phyloP scores from a whole-genome alignment of 2,329 filamentous ascomycete species.

The Dichotomopilus funicola region DNA sequence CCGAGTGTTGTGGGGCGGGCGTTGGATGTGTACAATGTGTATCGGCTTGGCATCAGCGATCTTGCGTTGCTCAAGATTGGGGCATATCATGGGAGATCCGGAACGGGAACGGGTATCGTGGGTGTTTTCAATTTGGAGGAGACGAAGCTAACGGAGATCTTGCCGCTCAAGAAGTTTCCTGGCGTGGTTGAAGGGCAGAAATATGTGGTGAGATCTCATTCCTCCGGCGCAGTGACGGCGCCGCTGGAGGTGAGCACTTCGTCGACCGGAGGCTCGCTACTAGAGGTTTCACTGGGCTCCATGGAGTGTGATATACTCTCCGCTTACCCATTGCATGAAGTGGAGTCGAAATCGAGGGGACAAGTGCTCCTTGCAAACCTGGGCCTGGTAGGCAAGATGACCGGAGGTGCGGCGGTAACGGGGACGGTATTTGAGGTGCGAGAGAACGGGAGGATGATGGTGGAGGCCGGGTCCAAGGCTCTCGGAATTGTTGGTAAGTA shows the following conservation, averaged over 20 bases:
- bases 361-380: slow-evolving; percentile 58
- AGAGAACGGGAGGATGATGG: slow-evolving; percentile 53
- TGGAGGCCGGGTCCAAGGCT: slow-evolving; percentile 70
- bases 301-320: slow-evolving; percentile 76
- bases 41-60: slow-evolving; percentile 34
- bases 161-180: slow-evolving; percentile 66
- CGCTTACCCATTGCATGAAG: slow-evolving; percentile 58
- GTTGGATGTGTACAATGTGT: slow-evolving; percentile 66
- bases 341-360: slow-evolving; percentile 40
- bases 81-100: slow-evolving; percentile 62
- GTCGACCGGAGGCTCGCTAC: slow-evolving; percentile 36
- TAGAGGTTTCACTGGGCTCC: slow-evolving; percentile 56
- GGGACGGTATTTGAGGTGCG: slow-evolving; percentile 50
- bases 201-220: slow-evolving; percentile 71
- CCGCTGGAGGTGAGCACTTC: slow-evolving; percentile 40
- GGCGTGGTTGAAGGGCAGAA: slow-evolving; percentile 46
- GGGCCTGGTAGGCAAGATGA: slow-evolving; percentile 83
- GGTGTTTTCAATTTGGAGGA: slow-evolving; percentile 73
- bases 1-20: slow-evolving; percentile 69
- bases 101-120: slow-evolving; percentile 67
- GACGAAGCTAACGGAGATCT: slow-evolving; percentile 56
- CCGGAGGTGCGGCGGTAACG: slow-evolving; percentile 71
- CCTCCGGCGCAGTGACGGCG: slow-evolving; percentile 53
- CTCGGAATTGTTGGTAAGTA: slow-evolving; percentile 9
- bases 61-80: slow-evolving; percentile 66